Evolutionary conservation across 2,329 filamentous ascomycete species (phyloP).

Genomic region (Chaetoscypha palmicola): DNA sequence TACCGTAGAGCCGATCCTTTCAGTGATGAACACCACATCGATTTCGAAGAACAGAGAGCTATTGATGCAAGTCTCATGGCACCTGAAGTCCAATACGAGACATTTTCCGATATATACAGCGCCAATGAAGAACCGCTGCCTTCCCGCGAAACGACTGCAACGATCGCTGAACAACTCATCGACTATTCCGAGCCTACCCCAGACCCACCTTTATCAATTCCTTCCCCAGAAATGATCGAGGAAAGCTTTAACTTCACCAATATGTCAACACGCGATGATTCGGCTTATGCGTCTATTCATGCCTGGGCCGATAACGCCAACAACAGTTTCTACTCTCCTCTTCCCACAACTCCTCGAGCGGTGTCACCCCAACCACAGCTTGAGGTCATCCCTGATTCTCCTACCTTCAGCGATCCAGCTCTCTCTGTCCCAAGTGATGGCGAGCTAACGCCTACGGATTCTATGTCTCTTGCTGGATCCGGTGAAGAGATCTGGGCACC

Average conservation of each 20-base stretch:
- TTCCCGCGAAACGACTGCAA: constrained; percentile 17
- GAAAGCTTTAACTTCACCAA: constrained; percentile 39
- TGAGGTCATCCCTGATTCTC: constrained; percentile 16
- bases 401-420: constrained; percentile 23
- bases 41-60: constrained; percentile 37
- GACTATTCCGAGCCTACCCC: constrained; percentile 26
- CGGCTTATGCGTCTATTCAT: constrained; percentile 54
- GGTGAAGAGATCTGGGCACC: constrained; percentile 36
- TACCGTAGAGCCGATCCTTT: constrained; percentile 58
- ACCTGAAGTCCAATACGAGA: constrained; percentile 45
- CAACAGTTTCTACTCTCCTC: constrained; percentile 52
- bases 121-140: constrained; percentile 17
- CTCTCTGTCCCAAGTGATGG: constrained; percentile 26
- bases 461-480: constrained; percentile 47
- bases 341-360: constrained; percentile 42
- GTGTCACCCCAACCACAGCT: constrained; percentile 16
- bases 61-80: constrained; percentile 38
- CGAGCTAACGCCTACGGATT: constrained; percentile 54
- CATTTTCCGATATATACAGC: constrained; percentile 41
- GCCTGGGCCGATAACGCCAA: constrained; percentile 49
- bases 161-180: constrained; percentile 25
- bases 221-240: constrained; percentile 20
- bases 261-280: constrained; percentile 41
- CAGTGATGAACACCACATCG: constrained; percentile 33
- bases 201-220: constrained; percentile 24